These are phyloP conservation scores for Olyra latifolia DNA, from an alignment of 176 grass and related monocot genomes.

Conservation along the genomic window DNA sequence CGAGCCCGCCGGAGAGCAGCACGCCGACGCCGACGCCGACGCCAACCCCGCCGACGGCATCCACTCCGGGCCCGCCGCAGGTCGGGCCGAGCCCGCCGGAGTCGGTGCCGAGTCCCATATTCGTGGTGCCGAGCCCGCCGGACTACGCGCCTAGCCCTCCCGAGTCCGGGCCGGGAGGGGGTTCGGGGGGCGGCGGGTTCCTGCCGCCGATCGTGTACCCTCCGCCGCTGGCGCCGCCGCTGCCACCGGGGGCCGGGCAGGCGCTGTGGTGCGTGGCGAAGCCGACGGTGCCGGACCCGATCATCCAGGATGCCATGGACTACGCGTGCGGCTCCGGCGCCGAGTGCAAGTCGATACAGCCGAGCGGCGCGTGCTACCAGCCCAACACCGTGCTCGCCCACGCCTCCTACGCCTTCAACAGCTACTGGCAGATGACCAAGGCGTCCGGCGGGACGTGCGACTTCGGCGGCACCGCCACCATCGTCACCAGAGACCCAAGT, in stretches of 20 bases:
- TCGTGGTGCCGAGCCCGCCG: slow-evolving; percentile 35
- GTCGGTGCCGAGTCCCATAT: slow-evolving; percentile 33
- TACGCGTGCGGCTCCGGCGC: slow-evolving; percentile 76
- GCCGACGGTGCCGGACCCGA: slow-evolving; percentile 85
- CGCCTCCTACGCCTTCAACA: slow-evolving; percentile 87
- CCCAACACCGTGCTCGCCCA: slow-evolving; percentile 76
- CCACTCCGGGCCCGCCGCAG: slow-evolving; percentile 30
- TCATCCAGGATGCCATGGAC: slow-evolving; percentile 89
- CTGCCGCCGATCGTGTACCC: slow-evolving; percentile 81
- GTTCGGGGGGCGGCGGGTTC: slow-evolving; percentile 21
- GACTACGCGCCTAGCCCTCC: slow-evolving; percentile 16
- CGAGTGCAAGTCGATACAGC: slow-evolving; percentile 60
- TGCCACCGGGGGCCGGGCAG: slow-evolving; percentile 37
- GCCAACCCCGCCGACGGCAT: neutral
- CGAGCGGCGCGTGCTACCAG: slow-evolving; percentile 62
- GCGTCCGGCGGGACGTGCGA: slow-evolving; percentile 66
- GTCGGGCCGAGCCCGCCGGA: slow-evolving; percentile 32
- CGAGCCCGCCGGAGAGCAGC: slow-evolving; percentile 47
- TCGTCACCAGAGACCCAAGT: slow-evolving; percentile 85
- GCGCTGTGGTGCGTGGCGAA: slow-evolving; percentile 88
- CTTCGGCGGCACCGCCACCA: slow-evolving; percentile 83
- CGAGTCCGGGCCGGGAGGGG: neutral
- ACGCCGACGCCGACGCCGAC: slow-evolving; percentile 12
- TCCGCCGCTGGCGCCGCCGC: slow-evolving; percentile 61
- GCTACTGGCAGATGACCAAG: slow-evolving; percentile 70